Conservation (phyloP, 2,329 filamentous ascomycete species). For the Fusarium setosum region DNA sequence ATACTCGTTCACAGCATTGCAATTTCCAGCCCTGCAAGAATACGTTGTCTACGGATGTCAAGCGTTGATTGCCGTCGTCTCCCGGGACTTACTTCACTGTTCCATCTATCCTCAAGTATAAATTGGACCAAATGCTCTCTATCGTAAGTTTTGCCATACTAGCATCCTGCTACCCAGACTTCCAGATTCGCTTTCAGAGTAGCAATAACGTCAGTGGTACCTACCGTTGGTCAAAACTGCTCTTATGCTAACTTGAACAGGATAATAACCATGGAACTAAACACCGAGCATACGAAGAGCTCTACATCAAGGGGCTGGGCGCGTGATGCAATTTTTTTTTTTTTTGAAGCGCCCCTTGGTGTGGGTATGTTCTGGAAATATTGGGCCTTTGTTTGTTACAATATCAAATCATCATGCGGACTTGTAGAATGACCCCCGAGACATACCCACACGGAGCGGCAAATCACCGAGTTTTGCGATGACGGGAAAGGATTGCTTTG, state of each 20-base stretch:
- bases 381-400: no score
- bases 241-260: not conserved
- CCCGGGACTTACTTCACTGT: not conserved
- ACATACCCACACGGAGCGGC: no score
- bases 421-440: no score
- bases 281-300: not conserved
- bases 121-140: not conserved
- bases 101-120: not conserved
- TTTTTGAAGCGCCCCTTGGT: no score
- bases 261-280: not conserved
- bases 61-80: not conserved
- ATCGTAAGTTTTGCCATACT: not conserved
- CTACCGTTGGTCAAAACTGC: not conserved
- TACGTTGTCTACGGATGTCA: not conserved
- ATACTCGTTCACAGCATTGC: not conserved
- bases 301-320: no score
- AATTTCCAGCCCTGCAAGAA: not conserved
- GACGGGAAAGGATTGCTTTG: no score
- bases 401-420: no score
- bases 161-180: not conserved
- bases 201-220: not conserved
- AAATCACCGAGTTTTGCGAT: no score
- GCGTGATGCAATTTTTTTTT: no score
- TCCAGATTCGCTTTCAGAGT: not conserved
- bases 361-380: no score